Evolutionary conservation across 2,329 filamentous ascomycete genomes (phyloP).

Genomic region (Juglanconis oblonga): DNA sequence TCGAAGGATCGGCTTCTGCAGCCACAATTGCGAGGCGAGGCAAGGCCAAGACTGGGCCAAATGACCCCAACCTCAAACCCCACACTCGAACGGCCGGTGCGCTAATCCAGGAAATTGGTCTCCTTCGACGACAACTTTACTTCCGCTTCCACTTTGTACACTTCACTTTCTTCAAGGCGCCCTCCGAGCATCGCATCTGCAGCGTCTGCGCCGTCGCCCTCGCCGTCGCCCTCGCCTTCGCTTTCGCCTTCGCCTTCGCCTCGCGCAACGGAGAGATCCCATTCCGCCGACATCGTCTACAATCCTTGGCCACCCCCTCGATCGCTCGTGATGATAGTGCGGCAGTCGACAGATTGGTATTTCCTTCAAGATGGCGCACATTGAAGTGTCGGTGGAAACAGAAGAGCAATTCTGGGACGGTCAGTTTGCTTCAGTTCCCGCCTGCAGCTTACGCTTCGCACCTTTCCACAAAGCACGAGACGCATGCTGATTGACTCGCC

Average conservation of each 20-base stretch:
- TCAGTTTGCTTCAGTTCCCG: slow-evolving; percentile 36
- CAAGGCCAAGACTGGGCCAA: not conserved
- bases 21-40: not conserved
- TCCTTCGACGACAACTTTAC: not conserved
- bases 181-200: not conserved
- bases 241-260: not conserved
- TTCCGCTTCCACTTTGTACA: not conserved
- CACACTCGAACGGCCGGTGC: not conserved
- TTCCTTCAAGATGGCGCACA: slow-evolving; percentile 50
- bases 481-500: not conserved
- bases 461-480: not conserved
- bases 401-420: slow-evolving; percentile 89
- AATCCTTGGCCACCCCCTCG: not conserved
- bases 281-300: not conserved
- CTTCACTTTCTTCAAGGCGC: not conserved
- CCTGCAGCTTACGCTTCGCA: slow-evolving; percentile 3
- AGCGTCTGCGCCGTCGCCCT: not conserved
- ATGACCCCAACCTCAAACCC: not conserved
- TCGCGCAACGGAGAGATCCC: not conserved
- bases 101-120: not conserved
- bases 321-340: slow-evolving; percentile 16
- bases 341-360: slow-evolving; percentile 8
- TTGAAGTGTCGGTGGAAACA: slow-evolving; percentile 70
- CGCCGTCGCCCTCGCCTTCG: not conserved
- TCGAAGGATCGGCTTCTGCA: not conserved